Percentiles rank a stretch among this genome's conserved stretches.
phyloP scores from a whole-genome alignment of 257 asterid species.

The Solanum rostratum region DNA sequence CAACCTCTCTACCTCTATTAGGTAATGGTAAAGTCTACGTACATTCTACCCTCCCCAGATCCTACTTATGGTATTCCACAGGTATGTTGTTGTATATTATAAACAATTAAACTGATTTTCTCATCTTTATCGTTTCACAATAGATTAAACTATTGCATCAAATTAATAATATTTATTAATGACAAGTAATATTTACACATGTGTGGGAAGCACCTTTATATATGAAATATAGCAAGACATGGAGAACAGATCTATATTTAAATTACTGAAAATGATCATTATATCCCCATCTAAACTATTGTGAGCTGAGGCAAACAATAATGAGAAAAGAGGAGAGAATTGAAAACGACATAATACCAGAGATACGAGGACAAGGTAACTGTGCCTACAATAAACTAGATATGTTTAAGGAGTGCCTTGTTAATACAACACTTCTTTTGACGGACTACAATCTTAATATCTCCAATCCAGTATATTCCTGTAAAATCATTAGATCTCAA shows the following conservation, averaged over 20 bases:
- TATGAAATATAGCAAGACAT: background rate
- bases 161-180: too few relatives aligned
- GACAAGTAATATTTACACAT: too few relatives aligned
- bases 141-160: too few relatives aligned
- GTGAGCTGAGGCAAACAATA: background rate
- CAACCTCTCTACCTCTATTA: too few relatives aligned
- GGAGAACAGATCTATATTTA: background rate
- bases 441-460: background rate
- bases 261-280: background rate
- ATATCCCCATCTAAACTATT: background rate
- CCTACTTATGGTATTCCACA: too few relatives aligned
- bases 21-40: too few relatives aligned
- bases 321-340: background rate
- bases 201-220: too few relatives aligned
- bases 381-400: background rate
- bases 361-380: background rate
- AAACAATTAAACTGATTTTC: too few relatives aligned
- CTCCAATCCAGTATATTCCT: background rate
- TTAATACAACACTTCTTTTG: background rate
- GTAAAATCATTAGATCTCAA: background rate
- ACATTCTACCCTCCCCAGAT: too few relatives aligned
- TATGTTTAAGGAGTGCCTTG: background rate
- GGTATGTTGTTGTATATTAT: too few relatives aligned
- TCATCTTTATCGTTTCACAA: too few relatives aligned
- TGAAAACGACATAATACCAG: background rate